Evolutionary conservation across 306 rosid genomes (phyloP).

Genomic region (Pueraria montana): DNA sequence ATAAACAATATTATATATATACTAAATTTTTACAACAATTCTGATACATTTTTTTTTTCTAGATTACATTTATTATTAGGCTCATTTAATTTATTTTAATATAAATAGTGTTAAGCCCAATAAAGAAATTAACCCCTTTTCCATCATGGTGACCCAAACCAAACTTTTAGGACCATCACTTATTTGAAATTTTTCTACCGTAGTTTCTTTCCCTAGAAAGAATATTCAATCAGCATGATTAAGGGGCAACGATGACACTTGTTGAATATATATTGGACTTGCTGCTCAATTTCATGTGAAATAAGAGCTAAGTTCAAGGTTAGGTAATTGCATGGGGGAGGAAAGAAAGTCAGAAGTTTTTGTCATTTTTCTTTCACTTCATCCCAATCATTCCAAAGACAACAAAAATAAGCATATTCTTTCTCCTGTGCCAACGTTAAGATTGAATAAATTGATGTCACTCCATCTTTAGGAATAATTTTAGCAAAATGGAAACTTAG

Average conservation of each 20-base stretch:
- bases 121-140: neutral
- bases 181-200: neutral
- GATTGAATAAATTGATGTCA: neutral
- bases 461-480: neutral
- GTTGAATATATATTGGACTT: neutral
- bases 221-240: conserved; percentile 34
- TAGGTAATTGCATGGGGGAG: conserved; percentile 33
- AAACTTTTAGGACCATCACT: conserved; percentile 36
- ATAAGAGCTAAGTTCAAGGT: neutral
- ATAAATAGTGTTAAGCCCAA: neutral
- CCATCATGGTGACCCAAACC: conserved; percentile 10
- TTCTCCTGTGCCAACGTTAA: neutral
- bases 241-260: conserved; percentile 41
- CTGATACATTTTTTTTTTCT: too few relatives aligned
- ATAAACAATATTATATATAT: too few relatives aligned
- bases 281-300: conserved; percentile 35
- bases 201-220: conserved; percentile 40
- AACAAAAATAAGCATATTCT: neutral
- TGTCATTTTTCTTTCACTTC: neutral
- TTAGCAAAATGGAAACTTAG: neutral
- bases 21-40: too few relatives aligned
- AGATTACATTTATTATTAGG: too few relatives aligned
- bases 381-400: neutral
- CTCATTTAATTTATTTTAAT: neutral
- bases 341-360: neutral